These are phyloP conservation scores for Lactarius sanguifluus DNA, from an alignment of 768 basidiomycete genomes.

Conservation along the genomic window DNA sequence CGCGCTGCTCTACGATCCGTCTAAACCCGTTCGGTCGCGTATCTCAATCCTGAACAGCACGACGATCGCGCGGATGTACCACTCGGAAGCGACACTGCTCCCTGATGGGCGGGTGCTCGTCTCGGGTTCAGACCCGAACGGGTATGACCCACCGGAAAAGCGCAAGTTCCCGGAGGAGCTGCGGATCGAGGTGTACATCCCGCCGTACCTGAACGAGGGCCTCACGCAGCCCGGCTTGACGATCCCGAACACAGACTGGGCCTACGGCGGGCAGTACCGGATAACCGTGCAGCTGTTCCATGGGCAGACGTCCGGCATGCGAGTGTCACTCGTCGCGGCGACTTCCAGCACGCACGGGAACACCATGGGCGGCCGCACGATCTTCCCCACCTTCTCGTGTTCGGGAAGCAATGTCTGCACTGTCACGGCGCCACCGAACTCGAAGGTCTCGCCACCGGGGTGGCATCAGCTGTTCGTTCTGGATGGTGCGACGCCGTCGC, in stretches of 20 bases:
- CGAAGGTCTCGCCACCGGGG: slow-evolving; percentile 54
- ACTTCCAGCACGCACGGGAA: slow-evolving; percentile 77
- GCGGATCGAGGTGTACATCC: slow-evolving; percentile 42
- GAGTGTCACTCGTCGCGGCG: slow-evolving; percentile 67
- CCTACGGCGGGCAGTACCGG: slow-evolving; percentile 48
- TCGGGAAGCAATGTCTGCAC: slow-evolving; percentile 63
- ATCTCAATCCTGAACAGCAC: slow-evolving; percentile 65
- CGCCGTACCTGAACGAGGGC: slow-evolving; percentile 75
- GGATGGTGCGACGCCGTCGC: background rate
- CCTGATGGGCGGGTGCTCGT: slow-evolving; percentile 73
- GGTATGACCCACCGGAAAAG: background rate
- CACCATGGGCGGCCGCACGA: slow-evolving; percentile 64
- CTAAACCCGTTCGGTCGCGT: slow-evolving; percentile 54
- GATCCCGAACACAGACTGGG: slow-evolving; percentile 55
- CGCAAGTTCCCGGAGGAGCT: slow-evolving; percentile 69
- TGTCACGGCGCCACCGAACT: slow-evolving; percentile 73
- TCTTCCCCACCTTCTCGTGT: slow-evolving; percentile 73
- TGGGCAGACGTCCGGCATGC: slow-evolving; percentile 48
- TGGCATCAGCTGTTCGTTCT: background rate
- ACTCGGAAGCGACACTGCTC: slow-evolving; percentile 42
- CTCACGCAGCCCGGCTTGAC: slow-evolving; percentile 41
- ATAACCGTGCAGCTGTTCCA: slow-evolving; percentile 37
- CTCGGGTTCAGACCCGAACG: slow-evolving; percentile 65
- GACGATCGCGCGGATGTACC: slow-evolving; percentile 72
- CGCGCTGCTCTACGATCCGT: slow-evolving; percentile 69